phyloP scores from a whole-genome alignment of 1,284 basidiomycete genomes.

The Schizopora paradoxa region DNA sequence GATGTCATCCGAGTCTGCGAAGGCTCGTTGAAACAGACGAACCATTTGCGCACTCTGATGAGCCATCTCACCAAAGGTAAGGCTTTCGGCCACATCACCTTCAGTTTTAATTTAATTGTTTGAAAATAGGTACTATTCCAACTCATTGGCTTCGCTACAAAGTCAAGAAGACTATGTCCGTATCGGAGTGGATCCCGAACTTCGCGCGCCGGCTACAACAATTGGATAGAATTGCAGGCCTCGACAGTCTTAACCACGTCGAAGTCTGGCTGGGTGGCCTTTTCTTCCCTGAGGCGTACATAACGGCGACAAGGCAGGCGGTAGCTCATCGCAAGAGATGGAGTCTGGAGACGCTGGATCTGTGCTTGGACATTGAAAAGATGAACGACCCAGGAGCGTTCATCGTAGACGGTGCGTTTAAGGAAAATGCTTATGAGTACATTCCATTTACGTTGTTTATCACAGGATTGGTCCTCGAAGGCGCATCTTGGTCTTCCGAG shows the following conservation, averaged over 20 bases:
- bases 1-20: conserved; percentile 82
- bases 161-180: conserved; percentile 73
- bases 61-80: conserved; percentile 83
- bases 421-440: conserved; percentile 1
- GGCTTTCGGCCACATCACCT: conserved; percentile 19
- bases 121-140: conserved; percentile 78
- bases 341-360: conserved; percentile 84
- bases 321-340: conserved; percentile 87
- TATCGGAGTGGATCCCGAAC: conserved; percentile 83
- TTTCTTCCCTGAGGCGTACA: conserved; percentile 93
- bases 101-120: too few relatives aligned
- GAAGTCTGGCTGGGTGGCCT: conserved; percentile 88
- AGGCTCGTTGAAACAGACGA: conserved; percentile 89
- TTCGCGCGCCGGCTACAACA: conserved; percentile 74
- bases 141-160: conserved; percentile 87
- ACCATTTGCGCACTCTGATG: conserved; percentile 84
- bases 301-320: conserved; percentile 90
- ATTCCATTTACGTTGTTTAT: background rate
- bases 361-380: conserved; percentile 76
- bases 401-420: conserved; percentile 72
- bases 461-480: conserved; percentile 79
- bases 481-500: conserved; percentile 69
- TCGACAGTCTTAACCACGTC: conserved; percentile 64
- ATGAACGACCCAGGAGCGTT: conserved; percentile 73
- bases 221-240: conserved; percentile 67